These are phyloP conservation scores for Tuber aestivum DNA, from an alignment of 495 filamentous ascomycete species.

Conservation along the genomic window DNA sequence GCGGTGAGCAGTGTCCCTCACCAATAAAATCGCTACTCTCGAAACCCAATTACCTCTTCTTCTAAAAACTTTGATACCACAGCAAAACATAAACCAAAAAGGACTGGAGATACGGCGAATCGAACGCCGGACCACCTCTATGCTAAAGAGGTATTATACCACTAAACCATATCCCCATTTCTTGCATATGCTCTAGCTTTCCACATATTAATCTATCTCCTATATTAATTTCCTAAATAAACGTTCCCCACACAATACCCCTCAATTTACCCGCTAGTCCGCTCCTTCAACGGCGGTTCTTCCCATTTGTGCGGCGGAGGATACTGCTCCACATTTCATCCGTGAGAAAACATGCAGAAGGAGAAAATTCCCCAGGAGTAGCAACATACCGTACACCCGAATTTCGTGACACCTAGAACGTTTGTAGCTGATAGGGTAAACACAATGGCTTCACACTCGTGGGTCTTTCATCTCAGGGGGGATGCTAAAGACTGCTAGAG, in stretches of 20 bases:
- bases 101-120: constrained; percentile 44
- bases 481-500: neutral
- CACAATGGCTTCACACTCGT: neutral
- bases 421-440: neutral
- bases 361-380: neutral
- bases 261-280: neutral
- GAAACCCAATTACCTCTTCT: neutral
- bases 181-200: accelerated
- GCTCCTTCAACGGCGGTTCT: neutral
- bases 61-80: no score
- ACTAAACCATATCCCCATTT: constrained; percentile 43
- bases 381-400: no score
- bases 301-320: no score
- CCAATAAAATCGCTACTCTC: no score
- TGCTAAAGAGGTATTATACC: constrained; percentile 46
- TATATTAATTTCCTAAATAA: no score
- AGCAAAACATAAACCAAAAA: neutral
- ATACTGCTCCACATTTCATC: neutral
- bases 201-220: neutral
- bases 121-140: constrained; percentile 47
- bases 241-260: no score
- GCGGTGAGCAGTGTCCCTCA: neutral
- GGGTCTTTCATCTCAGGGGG: neutral
- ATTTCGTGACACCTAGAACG: no score
- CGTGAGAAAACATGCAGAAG: neutral